Percentiles rank a stretch among this genome's conserved stretches.
phyloP scores from a whole-genome alignment of 2,329 filamentous ascomycete genomes.

The Byssothecium circinans region DNA sequence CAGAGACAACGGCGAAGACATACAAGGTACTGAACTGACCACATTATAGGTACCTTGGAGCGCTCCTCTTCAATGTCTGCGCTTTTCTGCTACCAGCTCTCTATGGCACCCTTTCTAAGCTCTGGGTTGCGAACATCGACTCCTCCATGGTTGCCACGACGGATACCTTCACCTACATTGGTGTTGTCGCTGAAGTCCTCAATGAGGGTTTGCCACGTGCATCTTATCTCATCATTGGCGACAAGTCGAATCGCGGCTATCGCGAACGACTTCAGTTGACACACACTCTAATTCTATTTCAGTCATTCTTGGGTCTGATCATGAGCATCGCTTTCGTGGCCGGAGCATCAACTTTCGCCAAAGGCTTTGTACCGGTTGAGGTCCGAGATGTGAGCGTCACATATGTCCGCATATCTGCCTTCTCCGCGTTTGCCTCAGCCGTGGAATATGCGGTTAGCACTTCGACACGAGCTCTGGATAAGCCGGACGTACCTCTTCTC shows the following conservation, averaged over 20 bases:
- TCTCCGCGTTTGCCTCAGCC: slow-evolving; percentile 63
- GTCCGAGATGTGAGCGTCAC: slow-evolving; percentile 60
- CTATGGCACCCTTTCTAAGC: slow-evolving; percentile 67
- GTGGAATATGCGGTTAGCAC: slow-evolving; percentile 65
- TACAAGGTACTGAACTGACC: too few species aligned
- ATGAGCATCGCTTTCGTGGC: slow-evolving; percentile 62
- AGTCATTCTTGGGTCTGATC: slow-evolving; percentile 59
- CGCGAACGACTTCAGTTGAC: slow-evolving; percentile 59
- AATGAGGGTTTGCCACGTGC: slow-evolving; percentile 73
- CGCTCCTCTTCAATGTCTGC: slow-evolving; percentile 63
- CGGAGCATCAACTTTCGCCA: slow-evolving; percentile 58
- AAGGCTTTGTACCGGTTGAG: slow-evolving; percentile 64
- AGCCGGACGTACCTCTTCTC: slow-evolving; percentile 65
- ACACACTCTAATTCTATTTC: slow-evolving; percentile 60
- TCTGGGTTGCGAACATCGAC: slow-evolving; percentile 72
- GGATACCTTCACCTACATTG: slow-evolving; percentile 70
- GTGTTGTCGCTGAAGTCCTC: slow-evolving; percentile 66
- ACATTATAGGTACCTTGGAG: slow-evolving; percentile 57
- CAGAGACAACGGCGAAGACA: too few species aligned
- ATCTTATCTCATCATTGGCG: slow-evolving; percentile 69
- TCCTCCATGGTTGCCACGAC: slow-evolving; percentile 63
- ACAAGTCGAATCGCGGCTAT: slow-evolving; percentile 58
- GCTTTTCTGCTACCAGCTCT: slow-evolving; percentile 68
- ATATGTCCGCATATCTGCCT: slow-evolving; percentile 67
- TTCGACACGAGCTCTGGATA: slow-evolving; percentile 66